Evolutionary conservation across 2,329 filamentous ascomycete genomes (phyloP), one percentile per base, ranked within the genome.

Genomic region (Diatrype stigma): DNA sequence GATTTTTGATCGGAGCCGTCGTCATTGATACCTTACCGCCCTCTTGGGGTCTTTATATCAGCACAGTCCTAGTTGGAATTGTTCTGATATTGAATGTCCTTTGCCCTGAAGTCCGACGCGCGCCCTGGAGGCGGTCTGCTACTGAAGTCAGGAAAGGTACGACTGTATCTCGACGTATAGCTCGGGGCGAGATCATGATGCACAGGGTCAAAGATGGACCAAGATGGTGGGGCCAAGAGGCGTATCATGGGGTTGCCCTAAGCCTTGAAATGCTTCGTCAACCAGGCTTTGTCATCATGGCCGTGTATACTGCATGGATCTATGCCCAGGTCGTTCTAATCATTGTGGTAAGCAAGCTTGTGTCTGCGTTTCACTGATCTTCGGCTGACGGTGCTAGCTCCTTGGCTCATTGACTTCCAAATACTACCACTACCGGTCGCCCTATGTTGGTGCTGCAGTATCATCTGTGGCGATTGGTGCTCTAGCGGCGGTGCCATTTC

Each of bases 301-400:
- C 86, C 1, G 53, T 88, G n/a, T 92, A 92, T 66, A 74, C 85
- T 14, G 85, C 80, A 6, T 92, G 88, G 88, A 87, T 90, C 44
- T 90, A 91, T 65, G 86, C 85, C 2, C 85, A 91, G 61, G 77
- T 90, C 2, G 85, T 89, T 5, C 73, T 92, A 49, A 76, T 90
- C 51, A 87, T 91, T 53, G 74, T 89, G 51, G 65, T 68, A 53
- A 62, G 65, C 54, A 32, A 2, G 22, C 16, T 10, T 12, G 8
- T 12, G 14, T 22, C 3, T 21, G 35, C 6, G 12, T 42, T 10
- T 21, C 46, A 42, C 38, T 12, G 22, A 21, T 14, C 19, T 46
- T 12, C 26, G 42, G 34, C 45, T 54, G 23, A 57, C 46, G 6
- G 6, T 17, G 16, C 34, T 38, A 68, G 65, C 77, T 90, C 52